Evolutionary conservation across 495 filamentous ascomycete species (phyloP).

Genomic region (Penicillium diatomitis): DNA sequence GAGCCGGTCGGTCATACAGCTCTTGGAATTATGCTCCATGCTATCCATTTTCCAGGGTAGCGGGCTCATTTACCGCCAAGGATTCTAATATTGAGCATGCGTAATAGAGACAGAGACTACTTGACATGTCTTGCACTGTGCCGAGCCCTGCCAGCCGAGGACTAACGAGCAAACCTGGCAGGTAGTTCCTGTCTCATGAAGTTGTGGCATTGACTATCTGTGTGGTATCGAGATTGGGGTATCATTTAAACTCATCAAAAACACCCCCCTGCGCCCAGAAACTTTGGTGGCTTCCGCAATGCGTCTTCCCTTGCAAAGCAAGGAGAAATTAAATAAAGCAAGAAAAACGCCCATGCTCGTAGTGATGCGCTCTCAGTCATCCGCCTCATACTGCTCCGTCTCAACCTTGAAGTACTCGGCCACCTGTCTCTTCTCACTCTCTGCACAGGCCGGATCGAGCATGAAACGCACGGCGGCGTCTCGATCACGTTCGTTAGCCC

Average conservation of each 20-base stretch:
- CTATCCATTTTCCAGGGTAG: no score
- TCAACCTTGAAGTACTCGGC: slow-evolving; percentile 62
- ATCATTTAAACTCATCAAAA: background rate
- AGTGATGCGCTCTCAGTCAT: slow-evolving; percentile 12
- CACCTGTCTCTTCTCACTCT: slow-evolving; percentile 58
- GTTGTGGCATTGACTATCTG: background rate
- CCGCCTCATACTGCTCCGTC: slow-evolving; percentile 56
- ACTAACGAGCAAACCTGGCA: no score
- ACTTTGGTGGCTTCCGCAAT: background rate
- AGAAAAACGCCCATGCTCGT: no score
- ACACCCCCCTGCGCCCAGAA: background rate
- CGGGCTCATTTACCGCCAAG: no score
- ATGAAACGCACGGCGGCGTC: slow-evolving; percentile 85
- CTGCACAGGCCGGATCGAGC: slow-evolving; percentile 70
- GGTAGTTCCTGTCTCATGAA: no score
- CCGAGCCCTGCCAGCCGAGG: no score
- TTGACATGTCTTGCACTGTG: no score
- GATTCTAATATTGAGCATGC: no score
- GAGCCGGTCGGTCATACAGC: no score
- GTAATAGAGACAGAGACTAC: no score
- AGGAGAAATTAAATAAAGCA: no score
- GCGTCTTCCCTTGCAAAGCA: background rate
- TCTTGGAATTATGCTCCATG: no score
- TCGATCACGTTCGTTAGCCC: slow-evolving; percentile 43
- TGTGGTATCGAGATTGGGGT: background rate